Evolutionary conservation across 2,329 filamentous ascomycete genomes (phyloP).

Genomic region (Zymoseptoria pseudotritici): DNA sequence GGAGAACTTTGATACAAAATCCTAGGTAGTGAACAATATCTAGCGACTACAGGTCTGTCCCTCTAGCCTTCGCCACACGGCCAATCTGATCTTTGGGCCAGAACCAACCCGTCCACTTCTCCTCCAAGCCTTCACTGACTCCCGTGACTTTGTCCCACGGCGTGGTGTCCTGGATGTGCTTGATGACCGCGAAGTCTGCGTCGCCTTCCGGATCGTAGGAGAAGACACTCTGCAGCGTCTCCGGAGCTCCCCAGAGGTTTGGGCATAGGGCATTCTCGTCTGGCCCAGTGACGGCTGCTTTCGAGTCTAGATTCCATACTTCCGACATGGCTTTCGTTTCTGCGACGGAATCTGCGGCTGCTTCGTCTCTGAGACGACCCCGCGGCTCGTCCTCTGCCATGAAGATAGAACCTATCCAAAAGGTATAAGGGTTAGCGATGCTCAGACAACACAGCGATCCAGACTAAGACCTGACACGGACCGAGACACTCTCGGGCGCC

Average conservation of each 20-base stretch:
- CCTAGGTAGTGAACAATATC: too few species aligned
- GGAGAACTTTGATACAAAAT: too few species aligned
- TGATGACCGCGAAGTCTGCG: slow-evolving; percentile 25
- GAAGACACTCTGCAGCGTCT: slow-evolving; percentile 30
- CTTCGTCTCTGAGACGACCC: slow-evolving; percentile 6
- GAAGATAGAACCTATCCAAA: slow-evolving; percentile 19
- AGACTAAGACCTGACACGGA: too few species aligned
- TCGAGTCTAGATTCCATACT: slow-evolving; percentile 30
- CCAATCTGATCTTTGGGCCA: slow-evolving; percentile 16
- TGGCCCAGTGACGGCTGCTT: slow-evolving; percentile 10
- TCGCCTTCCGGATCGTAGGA: slow-evolving; percentile 33
- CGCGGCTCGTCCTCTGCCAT: slow-evolving; percentile 27
- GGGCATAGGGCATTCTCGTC: slow-evolving; percentile 27
- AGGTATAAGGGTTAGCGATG: too few species aligned
- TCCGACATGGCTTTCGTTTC: slow-evolving; percentile 19
- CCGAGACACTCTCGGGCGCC: too few species aligned
- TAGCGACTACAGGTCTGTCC: slow-evolving; percentile 10
- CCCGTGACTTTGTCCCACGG: slow-evolving; percentile 24
- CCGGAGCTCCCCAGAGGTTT: slow-evolving; percentile 33
- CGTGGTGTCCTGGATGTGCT: slow-evolving; percentile 17
- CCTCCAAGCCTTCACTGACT: slow-evolving; percentile 22
- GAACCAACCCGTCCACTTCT: slow-evolving; percentile 31
- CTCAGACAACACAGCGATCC: too few species aligned
- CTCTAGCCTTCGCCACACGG: slow-evolving; percentile 11
- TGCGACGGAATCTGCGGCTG: slow-evolving; percentile 3